These are phyloP conservation scores for Pseudopediastrum boryanum DNA, from an alignment of 139 green algal genomes.

Conservation along the genomic window DNA sequence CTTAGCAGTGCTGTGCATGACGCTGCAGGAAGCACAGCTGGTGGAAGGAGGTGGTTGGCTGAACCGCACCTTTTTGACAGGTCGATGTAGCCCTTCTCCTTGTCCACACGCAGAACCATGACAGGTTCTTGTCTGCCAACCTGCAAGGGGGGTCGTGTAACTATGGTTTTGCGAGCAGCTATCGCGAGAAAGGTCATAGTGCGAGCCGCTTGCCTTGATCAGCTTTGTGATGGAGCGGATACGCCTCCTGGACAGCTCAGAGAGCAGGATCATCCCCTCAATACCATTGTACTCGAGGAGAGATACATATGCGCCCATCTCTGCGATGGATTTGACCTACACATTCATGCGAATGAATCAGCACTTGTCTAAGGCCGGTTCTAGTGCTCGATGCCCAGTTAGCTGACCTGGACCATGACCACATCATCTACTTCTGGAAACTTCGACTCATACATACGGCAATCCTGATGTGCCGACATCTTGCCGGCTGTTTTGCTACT, in stretches of 20 bases:
- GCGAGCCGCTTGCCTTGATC: constrained; percentile 96
- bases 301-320: constrained; percentile 99
- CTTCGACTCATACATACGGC: constrained; percentile 94
- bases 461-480: constrained; percentile 61
- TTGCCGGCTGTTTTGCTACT: too few relatives aligned
- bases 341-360: neutral
- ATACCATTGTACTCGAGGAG: constrained; percentile 95
- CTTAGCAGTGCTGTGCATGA: neutral
- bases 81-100: constrained; percentile 99
- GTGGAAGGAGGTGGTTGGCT: constrained; percentile 2
- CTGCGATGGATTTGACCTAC: constrained; percentile 91
- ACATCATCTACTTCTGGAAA: constrained; percentile 98
- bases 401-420: constrained; percentile 94
- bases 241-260: constrained; percentile 95
- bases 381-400: neutral
- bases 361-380: too few relatives aligned
- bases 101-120: constrained; percentile 99
- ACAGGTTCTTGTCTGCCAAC: constrained; percentile 97
- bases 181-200: too few relatives aligned
- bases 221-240: constrained; percentile 99
- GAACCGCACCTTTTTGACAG: constrained; percentile 88
- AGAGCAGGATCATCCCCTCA: constrained; percentile 98
- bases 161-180: too few relatives aligned
- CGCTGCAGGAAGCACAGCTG: neutral
- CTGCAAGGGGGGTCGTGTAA: constrained; percentile 53